phyloP scores from a whole-genome alignment of 305 asterid genomes.

The Andrographis paniculata region DNA sequence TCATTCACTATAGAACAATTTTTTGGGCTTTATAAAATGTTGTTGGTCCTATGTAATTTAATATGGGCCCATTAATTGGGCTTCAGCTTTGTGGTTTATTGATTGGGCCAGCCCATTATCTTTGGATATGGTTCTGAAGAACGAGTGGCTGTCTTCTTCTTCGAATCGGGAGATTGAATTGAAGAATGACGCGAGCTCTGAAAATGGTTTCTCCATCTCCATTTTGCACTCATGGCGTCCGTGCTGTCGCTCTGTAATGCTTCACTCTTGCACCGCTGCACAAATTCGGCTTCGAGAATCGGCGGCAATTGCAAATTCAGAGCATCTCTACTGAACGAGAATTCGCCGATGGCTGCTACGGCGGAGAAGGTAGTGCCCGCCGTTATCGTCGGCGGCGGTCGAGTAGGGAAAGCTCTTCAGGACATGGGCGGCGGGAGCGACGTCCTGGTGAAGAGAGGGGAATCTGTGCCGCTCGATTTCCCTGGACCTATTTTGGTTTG shows the following conservation, averaged over 20 bases:
- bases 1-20: no score
- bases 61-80: slow-evolving; percentile 1
- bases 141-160: slow-evolving; percentile 51
- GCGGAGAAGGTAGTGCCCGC: slow-evolving; percentile 64
- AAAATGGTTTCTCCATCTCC: slow-evolving; percentile 44
- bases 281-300: slow-evolving; percentile 32
- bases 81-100: slow-evolving; percentile 1
- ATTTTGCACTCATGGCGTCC: slow-evolving; percentile 28
- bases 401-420: slow-evolving; percentile 81
- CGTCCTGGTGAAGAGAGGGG: slow-evolving; percentile 74
- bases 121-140: slow-evolving; percentile 31
- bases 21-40: no score
- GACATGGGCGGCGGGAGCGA: slow-evolving; percentile 86
- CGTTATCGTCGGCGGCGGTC: slow-evolving; percentile 85
- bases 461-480: slow-evolving; percentile 74
- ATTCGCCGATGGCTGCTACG: slow-evolving; percentile 39
- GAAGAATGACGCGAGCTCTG: no score
- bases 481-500: slow-evolving; percentile 82
- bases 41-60: no score
- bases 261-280: slow-evolving; percentile 25
- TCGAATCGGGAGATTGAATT: no score
- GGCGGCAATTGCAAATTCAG: slow-evolving; percentile 16
- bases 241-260: slow-evolving; percentile 44
- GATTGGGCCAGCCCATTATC: not conserved
- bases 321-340: slow-evolving; percentile 40